Evolutionary conservation across 2,329 filamentous ascomycete species (phyloP), one percentile per base, ranked within the genome.

Genomic region (Fusarium pseudograminearum): DNA sequence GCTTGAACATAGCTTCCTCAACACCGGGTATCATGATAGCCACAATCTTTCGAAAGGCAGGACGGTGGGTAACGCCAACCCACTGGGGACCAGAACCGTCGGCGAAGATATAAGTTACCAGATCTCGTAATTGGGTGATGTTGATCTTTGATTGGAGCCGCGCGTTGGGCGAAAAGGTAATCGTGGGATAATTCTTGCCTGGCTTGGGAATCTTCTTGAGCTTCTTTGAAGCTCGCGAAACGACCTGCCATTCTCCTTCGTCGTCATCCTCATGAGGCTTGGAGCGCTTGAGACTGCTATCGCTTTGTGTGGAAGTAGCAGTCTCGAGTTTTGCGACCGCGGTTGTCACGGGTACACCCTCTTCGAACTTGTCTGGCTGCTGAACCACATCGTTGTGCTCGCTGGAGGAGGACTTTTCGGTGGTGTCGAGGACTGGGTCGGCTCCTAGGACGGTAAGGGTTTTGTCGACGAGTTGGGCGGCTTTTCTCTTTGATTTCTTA

Each of bases 11-110:
- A 67, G 89, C 91, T 74, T 93, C 88, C 77, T 98, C 95, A 26
- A 99, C 82, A 0, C 96, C 96, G 14, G 96, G 96, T 14, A 98
- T 90, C 92, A 98, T 95, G 70, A 99, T 83, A 41, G 93, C 88
- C 31, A 98, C 94, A 31, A 97, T 91, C 80, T 96, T 97, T 68
- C 88, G 83, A 73, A 92, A 89, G 61, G 89, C 84, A 8, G 87
- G 85, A 46, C 90, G 84, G 73, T 91, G 86, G 62, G 83, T 83
- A 50, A 91, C 84, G 45, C 86, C 84, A 45, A 91, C 83, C 87
- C 90, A 92, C 72, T 90, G 87, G 16, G 90, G 90, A 4, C 87
- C 85, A 3, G 84, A 76, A 15, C 89, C 89, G 75, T 92, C 89
- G 65, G 90, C 88, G 61, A 91, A 87, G 61, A 92, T 84, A 78